Evolutionary conservation across 768 basidiomycete genomes (phyloP).

Genomic region (Hygrophoropsis aurantiaca): DNA sequence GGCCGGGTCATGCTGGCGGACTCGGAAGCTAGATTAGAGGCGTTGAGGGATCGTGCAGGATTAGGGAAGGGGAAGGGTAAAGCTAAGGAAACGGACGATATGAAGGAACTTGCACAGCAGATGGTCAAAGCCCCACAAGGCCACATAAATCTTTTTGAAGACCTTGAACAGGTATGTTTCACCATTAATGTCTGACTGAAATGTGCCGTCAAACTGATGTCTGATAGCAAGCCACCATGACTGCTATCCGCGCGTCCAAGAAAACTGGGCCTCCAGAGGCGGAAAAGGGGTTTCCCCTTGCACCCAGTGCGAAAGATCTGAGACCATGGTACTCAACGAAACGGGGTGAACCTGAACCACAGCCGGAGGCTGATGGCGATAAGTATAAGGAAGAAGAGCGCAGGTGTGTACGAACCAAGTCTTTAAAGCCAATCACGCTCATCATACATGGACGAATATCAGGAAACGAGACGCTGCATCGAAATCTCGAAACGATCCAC

Average conservation of each 20-base stretch:
- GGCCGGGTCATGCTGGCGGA: constrained; percentile 75
- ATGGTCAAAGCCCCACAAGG: constrained; percentile 41
- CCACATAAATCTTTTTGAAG: constrained; percentile 85
- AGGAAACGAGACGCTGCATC: constrained; percentile 65
- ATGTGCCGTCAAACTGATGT: too few relatives aligned
- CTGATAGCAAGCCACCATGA: constrained; percentile 45
- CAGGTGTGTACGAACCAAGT: constrained; percentile 28
- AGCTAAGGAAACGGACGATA: constrained; percentile 36
- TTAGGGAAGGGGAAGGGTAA: constrained; percentile 37
- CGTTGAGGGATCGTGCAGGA: constrained; percentile 64
- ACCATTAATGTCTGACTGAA: neutral
- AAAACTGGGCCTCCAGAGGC: constrained; percentile 48
- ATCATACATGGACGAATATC: neutral
- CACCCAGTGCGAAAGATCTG: constrained; percentile 73
- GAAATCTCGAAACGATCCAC: constrained; percentile 67
- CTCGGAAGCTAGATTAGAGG: constrained; percentile 72
- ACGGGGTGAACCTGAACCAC: constrained; percentile 4
- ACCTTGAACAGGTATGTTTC: constrained; percentile 64
- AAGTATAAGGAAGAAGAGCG: constrained; percentile 26
- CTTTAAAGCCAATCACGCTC: neutral
- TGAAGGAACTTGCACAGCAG: constrained; percentile 10
- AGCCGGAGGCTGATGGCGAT: constrained; percentile 18
- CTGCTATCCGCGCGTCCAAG: constrained; percentile 48
- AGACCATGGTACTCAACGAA: constrained; percentile 71
- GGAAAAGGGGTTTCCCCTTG: constrained; percentile 73